Conservation (phyloP, 2,329 filamentous ascomycete species). For the Keithomyces neogunnii region DNA sequence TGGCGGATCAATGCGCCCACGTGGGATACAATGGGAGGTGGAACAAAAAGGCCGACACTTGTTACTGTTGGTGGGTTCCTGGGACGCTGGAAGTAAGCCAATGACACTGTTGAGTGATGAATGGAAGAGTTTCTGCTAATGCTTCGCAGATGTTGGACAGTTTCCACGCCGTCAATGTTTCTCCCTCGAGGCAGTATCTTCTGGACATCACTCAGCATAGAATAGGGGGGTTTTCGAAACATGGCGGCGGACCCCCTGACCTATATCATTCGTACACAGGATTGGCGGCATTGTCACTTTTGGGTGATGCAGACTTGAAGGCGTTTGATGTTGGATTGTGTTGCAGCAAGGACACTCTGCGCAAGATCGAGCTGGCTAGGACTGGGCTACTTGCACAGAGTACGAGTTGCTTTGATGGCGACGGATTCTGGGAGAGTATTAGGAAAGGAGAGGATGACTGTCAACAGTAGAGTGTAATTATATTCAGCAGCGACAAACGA, state of each 20-base stretch:
- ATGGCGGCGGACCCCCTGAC: slow-evolving; percentile 59
- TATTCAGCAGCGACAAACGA: too few relatives aligned
- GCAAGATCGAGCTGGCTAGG: slow-evolving; percentile 40
- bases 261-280: slow-evolving; percentile 88
- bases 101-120: not conserved
- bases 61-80: slow-evolving; percentile 88
- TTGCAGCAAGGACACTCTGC: slow-evolving; percentile 53
- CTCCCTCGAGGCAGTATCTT: slow-evolving; percentile 65
- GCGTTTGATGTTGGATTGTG: slow-evolving; percentile 68
- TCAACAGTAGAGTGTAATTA: too few relatives aligned
- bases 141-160: slow-evolving; percentile 46
- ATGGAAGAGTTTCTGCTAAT: not conserved
- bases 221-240: slow-evolving; percentile 76
- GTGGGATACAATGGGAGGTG: slow-evolving; percentile 82
- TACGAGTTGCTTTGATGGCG: slow-evolving; percentile 11
- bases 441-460: not conserved
- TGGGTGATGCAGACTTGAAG: slow-evolving; percentile 62
- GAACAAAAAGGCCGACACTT: slow-evolving; percentile 91
- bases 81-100: slow-evolving; percentile 45
- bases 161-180: slow-evolving; percentile 46
- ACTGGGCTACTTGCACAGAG: slow-evolving; percentile 21
- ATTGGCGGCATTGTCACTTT: slow-evolving; percentile 66
- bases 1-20: slow-evolving; percentile 29
- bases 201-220: slow-evolving; percentile 79
- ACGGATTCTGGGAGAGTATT: slow-evolving; percentile 18